These are phyloP conservation scores for Eurotiales sp. DNA, from an alignment of 2,329 filamentous ascomycete species.

Conservation along the genomic window DNA sequence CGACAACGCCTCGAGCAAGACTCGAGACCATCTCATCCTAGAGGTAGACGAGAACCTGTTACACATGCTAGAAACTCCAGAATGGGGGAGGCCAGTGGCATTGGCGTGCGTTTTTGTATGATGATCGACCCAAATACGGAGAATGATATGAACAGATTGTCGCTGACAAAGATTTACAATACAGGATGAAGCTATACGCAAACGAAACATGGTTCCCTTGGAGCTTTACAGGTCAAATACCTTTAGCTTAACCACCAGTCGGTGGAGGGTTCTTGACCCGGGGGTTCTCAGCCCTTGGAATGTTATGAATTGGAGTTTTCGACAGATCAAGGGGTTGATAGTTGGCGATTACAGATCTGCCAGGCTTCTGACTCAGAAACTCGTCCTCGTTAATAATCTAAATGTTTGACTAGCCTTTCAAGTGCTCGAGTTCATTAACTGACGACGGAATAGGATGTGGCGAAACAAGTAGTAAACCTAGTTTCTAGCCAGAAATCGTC, in stretches of 20 bases:
- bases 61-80: conserved; percentile 66
- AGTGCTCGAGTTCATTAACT: background rate
- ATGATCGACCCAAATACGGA: too few species aligned
- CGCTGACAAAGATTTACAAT: background rate
- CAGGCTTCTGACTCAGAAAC: conserved; percentile 38
- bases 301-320: conserved; percentile 71
- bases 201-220: conserved; percentile 66
- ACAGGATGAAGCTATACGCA: conserved; percentile 65
- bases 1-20: conserved; percentile 19
- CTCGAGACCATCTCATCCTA: conserved; percentile 49
- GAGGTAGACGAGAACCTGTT: conserved; percentile 60
- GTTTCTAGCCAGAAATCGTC: conserved; percentile 43
- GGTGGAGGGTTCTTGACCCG: conserved; percentile 54
- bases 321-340: conserved; percentile 60
- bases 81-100: conserved; percentile 77
- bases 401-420: conserved; percentile 40
- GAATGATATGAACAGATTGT: background rate
- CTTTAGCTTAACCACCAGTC: conserved; percentile 68
- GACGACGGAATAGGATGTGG: conserved; percentile 42
- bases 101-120: conserved; percentile 69
- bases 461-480: conserved; percentile 51
- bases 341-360: conserved; percentile 41
- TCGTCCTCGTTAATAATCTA: conserved; percentile 54
- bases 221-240: conserved; percentile 62
- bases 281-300: conserved; percentile 59